Conservation (phyloP, 495 filamentous ascomycete genomes). For the Podospora didyma region DNA sequence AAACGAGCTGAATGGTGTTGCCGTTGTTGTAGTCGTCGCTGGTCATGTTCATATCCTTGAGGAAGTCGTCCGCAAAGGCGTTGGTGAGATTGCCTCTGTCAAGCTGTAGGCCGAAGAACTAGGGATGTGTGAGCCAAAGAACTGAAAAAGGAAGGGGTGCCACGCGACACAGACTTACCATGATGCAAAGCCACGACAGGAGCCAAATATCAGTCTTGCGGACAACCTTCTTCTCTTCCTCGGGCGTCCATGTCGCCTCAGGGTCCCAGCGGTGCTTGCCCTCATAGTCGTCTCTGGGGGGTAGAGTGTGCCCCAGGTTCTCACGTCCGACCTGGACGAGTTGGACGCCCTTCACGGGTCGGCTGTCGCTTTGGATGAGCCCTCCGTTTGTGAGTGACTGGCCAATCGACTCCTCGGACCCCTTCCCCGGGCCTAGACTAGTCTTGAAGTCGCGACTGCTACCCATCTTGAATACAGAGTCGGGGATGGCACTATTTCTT, state of each 20-base stretch:
- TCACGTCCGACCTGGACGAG: slow-evolving; percentile 14
- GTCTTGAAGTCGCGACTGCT: slow-evolving; percentile 7
- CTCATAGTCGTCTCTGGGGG: slow-evolving; percentile 32
- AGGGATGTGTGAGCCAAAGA: no score
- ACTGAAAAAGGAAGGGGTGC: no score
- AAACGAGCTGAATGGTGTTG: slow-evolving; percentile 37
- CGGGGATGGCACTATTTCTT: no score
- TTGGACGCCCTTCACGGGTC: slow-evolving; percentile 1
- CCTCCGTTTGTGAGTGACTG: no score
- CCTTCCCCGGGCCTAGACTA: background rate
- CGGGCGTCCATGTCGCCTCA: slow-evolving; percentile 38
- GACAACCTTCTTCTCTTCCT: slow-evolving; percentile 43
- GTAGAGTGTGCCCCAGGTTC: slow-evolving; percentile 17
- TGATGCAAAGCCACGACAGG: slow-evolving; percentile 38
- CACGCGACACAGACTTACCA: no score
- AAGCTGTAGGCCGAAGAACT: slow-evolving; percentile 39
- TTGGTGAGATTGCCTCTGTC: slow-evolving; percentile 39
- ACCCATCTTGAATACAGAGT: slow-evolving; percentile 8
- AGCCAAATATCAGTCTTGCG: slow-evolving; percentile 37
- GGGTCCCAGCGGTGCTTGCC: slow-evolving; percentile 54
- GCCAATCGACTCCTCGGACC: background rate
- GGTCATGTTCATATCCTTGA: slow-evolving; percentile 31
- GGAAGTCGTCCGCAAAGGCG: slow-evolving; percentile 37
- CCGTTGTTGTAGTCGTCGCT: slow-evolving; percentile 44
- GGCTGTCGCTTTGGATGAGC: no score